Evolutionary conservation across 2,329 filamentous ascomycete species (phyloP), one percentile per base, ranked within the genome.

Genomic region (Chaetomiaceae sp.): DNA sequence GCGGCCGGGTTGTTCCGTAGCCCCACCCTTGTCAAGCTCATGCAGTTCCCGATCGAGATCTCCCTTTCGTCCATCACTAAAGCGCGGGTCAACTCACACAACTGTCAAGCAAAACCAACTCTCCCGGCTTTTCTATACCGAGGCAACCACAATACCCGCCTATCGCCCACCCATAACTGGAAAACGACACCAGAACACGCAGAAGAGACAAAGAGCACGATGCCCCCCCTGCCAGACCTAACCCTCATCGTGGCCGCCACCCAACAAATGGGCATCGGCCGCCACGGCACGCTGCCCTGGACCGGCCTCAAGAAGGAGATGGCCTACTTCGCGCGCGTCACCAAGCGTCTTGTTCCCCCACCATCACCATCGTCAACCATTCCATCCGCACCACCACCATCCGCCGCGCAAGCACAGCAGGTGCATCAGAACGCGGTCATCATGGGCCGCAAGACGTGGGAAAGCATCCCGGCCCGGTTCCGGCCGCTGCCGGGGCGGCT

Each of bases 401-500:
- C n/a, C n/a, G n/a, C n/a, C n/a, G n/a, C n/a, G n/a, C n/a, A n/a
- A n/a, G n/a, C n/a, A n/a, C n/a, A n/a, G n/a, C 22, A 24, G 22
- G 22, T 24, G 22, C 29, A n/a, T 7, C 43, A 68, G 66, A 91
- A 90, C 65, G 86, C 87, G 15, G 87, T 97, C 42, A 84, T 98
- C 57, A 98, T 98, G 93, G 93, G 93, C 50, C 86, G 93, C 61
- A 96, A 94, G 68, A 98, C 93, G 0, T 98, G 91, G 84, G 88
- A 95, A 42, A 88, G 83, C 54, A 91, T 98, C 50, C 91, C 93
- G 2, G 62, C 72, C 6, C 76, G 74, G 42, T 89, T 93, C 63
- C 77, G 89, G 2, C 93, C 93, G 15, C 74, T 98, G 27, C 83
- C 80, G 51, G 84, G 81, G 52, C 75, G 93, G 9, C 71, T 89